phyloP scores from a whole-genome alignment of 805 yeast species.

The Nakazawaea wyomingensis region DNA sequence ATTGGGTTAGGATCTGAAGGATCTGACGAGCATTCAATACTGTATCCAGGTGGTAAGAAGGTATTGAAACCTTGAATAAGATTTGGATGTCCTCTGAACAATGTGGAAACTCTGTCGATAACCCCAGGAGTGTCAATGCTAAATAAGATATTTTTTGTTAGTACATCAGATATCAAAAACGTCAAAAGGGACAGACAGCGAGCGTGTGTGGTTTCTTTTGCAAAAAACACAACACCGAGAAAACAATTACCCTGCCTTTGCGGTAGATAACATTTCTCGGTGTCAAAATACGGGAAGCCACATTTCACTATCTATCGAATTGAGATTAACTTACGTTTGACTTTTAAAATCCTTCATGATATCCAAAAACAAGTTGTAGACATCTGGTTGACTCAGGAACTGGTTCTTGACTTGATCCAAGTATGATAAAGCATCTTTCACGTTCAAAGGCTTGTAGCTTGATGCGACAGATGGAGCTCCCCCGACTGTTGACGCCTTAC shows the following conservation, averaged over 20 bases:
- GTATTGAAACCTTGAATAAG: slow-evolving; percentile 97
- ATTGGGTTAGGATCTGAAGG: slow-evolving; percentile 90
- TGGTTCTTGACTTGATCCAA: slow-evolving; percentile 94
- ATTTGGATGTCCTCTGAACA: slow-evolving; percentile 90
- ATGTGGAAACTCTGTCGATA: slow-evolving; percentile 85
- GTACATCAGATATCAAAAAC: slow-evolving; percentile 9
- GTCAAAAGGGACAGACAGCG: background rate
- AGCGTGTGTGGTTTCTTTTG: background rate
- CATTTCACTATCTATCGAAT: background rate
- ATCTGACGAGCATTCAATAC: slow-evolving; percentile 84
- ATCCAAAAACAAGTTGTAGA: slow-evolving; percentile 91
- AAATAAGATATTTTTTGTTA: slow-evolving; percentile 5
- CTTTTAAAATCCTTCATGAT: slow-evolving; percentile 99
- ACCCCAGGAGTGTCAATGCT: slow-evolving; percentile 97
- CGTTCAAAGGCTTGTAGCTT: slow-evolving; percentile 77
- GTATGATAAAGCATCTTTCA: slow-evolving; percentile 92
- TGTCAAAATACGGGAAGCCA: slow-evolving; percentile 2
- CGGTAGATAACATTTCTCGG: slow-evolving; percentile 9
- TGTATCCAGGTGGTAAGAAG: slow-evolving; percentile 93
- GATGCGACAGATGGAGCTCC: slow-evolving; percentile 21
- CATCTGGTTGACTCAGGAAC: slow-evolving; percentile 89
- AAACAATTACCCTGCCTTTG: slow-evolving; percentile 3
- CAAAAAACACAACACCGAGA: background rate
- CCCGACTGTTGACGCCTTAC: slow-evolving; percentile 23
- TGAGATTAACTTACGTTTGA: slow-evolving; percentile 50